Evolutionary conservation across 805 yeast genomes (phyloP), one percentile per base, ranked within the genome.

Genomic region (Jamesozyma spencerorum): DNA sequence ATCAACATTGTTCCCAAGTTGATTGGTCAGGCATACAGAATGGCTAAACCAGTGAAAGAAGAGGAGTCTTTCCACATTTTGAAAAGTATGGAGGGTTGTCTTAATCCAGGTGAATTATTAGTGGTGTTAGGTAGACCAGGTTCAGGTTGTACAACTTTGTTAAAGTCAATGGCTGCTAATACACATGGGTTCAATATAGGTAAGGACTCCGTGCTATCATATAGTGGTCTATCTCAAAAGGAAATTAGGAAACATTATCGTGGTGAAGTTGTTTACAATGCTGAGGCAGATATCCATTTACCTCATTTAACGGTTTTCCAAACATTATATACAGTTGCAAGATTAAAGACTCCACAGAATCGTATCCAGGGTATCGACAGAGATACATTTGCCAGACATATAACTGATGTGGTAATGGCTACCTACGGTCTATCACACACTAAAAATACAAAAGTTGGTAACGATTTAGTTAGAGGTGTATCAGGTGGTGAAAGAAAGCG

Each of bases 61-160:
- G 51, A 44, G 44, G 57, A 48, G 42, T 55, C 52, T 42, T 75
- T 62, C 34, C 49, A 72, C 62, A 75, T 68, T 47, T 65, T 71
- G 54, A 71, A 71, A 50, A 60, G 73, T 13, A 68, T 72, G 74
- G 80, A 76, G 45, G 84, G 79, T 18, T 47, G 72, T 13, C 54
- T 74, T 30, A 65, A 64, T 40, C 81, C 86, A 2, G 86, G 87
- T 41, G 79, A 79, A 46, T 66, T 80, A 35, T 75, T 81, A 4
- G 83, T 81, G 40, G 88, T 82, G 10, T 64, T 82, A 35, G 90
- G 92, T 42, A 72, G 88, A 60, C 90, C 90, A 1, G 90, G 90
- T 50, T 70, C 82, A 28, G 85, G 85, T 33, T 78, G 85, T 50
- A 65, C 83, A 6, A 77, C 84, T 3, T 62, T 77, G 38, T 64